These are phyloP conservation scores for Dacryopinax primogenitus DNA, from an alignment of 768 basidiomycete species.

Conservation along the genomic window DNA sequence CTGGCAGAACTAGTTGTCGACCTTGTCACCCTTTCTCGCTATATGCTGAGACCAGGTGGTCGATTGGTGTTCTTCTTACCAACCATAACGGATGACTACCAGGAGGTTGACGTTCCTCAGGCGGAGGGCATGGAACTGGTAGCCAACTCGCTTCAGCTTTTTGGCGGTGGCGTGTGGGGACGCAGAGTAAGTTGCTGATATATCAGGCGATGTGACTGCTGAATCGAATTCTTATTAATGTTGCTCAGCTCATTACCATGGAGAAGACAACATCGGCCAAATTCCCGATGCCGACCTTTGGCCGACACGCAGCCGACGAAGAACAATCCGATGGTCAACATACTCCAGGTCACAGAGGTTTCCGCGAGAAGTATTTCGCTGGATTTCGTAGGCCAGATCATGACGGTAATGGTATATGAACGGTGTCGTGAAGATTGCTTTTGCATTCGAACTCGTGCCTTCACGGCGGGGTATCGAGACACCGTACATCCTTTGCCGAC, in stretches of 20 bases:
- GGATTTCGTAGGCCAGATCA: conserved; percentile 37
- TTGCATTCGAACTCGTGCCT: conserved; percentile 3
- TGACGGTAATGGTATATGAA: not conserved
- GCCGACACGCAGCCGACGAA: conserved; percentile 17
- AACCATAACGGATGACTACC: conserved; percentile 82
- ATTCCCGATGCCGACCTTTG: conserved; percentile 46
- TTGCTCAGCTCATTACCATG: conserved; percentile 78
- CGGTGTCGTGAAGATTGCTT: not conserved
- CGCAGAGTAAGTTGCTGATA: conserved; percentile 48
- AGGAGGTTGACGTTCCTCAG: conserved; percentile 66
- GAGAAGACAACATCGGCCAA: conserved; percentile 42
- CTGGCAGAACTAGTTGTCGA: conserved; percentile 70
- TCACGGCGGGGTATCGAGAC: not conserved
- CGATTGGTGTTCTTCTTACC: conserved; percentile 92
- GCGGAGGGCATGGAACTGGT: conserved; percentile 80
- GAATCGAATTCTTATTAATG: too few species aligned
- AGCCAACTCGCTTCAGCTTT: conserved; percentile 81
- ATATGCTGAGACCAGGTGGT: conserved; percentile 71
- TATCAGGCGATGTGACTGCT: conserved; percentile 1
- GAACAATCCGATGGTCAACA: conserved; percentile 24
- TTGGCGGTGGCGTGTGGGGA: conserved; percentile 71
- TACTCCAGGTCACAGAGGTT: conserved; percentile 77
- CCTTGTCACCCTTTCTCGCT: conserved; percentile 67
- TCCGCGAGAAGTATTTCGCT: conserved; percentile 76
- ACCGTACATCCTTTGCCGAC: not conserved